Evolutionary conservation across 371 early-diverging fungal genomes (phyloP).

Genomic region (Catenaria anguillulae): DNA sequence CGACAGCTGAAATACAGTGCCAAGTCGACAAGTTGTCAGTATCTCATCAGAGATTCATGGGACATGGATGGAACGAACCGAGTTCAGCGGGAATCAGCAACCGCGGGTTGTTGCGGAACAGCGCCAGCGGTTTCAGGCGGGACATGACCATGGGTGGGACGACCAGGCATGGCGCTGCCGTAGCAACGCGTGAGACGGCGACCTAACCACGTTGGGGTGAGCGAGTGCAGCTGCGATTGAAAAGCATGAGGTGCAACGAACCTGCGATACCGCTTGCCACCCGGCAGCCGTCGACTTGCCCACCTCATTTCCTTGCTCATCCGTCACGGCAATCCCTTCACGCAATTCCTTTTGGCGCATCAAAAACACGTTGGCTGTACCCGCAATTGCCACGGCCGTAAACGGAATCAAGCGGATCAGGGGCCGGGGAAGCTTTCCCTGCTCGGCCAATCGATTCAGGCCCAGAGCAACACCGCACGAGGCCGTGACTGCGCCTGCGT

Average conservation of each 20-base stretch:
- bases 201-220: conserved; percentile 19
- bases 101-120: conserved; percentile 35
- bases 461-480: conserved; percentile 61
- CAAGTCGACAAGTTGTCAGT: conserved; percentile 4
- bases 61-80: conserved; percentile 28
- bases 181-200: conserved; percentile 60
- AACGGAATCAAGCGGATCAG: conserved; percentile 49
- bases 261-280: conserved; percentile 45
- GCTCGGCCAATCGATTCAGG: conserved; percentile 32
- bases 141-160: conserved; percentile 50
- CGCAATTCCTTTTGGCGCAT: conserved; percentile 70
- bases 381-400: conserved; percentile 58
- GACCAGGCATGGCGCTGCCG: conserved; percentile 54
- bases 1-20: too few relatives aligned
- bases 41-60: too few relatives aligned
- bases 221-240: too few relatives aligned
- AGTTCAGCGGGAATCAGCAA: conserved; percentile 43
- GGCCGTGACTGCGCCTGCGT: conserved; percentile 53
- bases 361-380: conserved; percentile 60
- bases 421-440: conserved; percentile 13
- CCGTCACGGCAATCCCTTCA: conserved; percentile 44
- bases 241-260: too few relatives aligned
- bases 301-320: conserved; percentile 37
- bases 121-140: conserved; percentile 39
- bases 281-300: conserved; percentile 60